A percentile compares a stretch with the other conserved stretches of the same genome.
Evolutionary conservation across 352 stramenopile genomes (phyloP).

Genomic region (Globisporangium orthogonon): DNA sequence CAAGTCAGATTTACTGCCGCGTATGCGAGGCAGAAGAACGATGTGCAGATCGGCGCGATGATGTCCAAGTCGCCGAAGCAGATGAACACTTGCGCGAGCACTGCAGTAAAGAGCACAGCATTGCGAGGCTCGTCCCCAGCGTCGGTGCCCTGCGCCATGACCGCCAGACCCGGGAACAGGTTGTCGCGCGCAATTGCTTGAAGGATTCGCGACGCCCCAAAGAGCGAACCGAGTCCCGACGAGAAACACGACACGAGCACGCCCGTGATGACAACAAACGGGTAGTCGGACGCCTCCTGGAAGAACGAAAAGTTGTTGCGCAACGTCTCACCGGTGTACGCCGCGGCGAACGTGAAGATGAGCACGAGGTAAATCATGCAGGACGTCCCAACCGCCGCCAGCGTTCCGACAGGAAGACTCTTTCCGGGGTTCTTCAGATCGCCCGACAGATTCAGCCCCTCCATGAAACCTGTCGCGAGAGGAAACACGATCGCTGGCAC

Average conservation of each 20-base stretch:
- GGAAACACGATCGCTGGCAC: constrained; percentile 64
- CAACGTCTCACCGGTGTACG: constrained; percentile 50
- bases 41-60: constrained; percentile 76
- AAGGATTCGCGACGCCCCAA: constrained; percentile 65
- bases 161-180: constrained; percentile 40
- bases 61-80: constrained; percentile 69
- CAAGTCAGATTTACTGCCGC: constrained; percentile 66
- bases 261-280: constrained; percentile 52
- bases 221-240: constrained; percentile 54
- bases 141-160: constrained; percentile 40
- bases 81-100: constrained; percentile 59
- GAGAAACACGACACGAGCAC: constrained; percentile 70
- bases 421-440: constrained; percentile 67
- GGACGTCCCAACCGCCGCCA: constrained; percentile 53
- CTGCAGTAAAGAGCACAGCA: constrained; percentile 58
- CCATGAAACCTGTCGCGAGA: constrained; percentile 80
- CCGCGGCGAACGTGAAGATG: constrained; percentile 57
- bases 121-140: constrained; percentile 64
- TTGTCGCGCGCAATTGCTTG: constrained; percentile 74
- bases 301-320: constrained; percentile 75
- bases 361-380: constrained; percentile 64
- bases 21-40: constrained; percentile 80
- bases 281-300: constrained; percentile 49
- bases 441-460: constrained; percentile 73
- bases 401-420: constrained; percentile 60